Conservation (phyloP, 805 yeast genomes). For the Lipomyces anomalus region DNA sequence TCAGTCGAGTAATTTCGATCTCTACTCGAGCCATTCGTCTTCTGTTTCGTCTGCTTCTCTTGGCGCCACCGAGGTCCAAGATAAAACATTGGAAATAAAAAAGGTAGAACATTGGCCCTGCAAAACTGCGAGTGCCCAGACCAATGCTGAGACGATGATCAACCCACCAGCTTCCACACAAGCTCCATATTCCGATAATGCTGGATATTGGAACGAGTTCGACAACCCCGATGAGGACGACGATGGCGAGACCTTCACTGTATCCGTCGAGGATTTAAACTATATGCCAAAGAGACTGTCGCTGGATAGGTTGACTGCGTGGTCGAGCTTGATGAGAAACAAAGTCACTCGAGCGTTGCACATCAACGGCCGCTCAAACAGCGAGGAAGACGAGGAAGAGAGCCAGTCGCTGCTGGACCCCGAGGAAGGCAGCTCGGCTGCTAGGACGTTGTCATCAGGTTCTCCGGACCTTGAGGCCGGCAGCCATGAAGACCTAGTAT, state of each 20-base stretch:
- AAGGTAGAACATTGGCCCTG: slow-evolving; percentile 2
- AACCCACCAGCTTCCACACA: not conserved
- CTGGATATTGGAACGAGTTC: slow-evolving; percentile 63
- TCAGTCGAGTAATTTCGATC: slow-evolving; percentile 1
- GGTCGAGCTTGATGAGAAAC: slow-evolving; percentile 23
- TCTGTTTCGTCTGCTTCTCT: slow-evolving; percentile 17
- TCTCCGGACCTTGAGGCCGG: not conserved
- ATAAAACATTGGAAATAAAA: not conserved
- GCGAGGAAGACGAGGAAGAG: slow-evolving; percentile 12
- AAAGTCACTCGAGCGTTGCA: slow-evolving; percentile 12
- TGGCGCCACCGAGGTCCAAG: slow-evolving; percentile 5
- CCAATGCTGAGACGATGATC: not conserved
- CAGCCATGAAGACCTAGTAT: not conserved
- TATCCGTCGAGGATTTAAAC: slow-evolving; percentile 31
- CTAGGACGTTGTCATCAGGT: not conserved
- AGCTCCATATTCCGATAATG: slow-evolving; percentile 19
- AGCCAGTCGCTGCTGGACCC: slow-evolving; percentile 34
- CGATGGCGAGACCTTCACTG: slow-evolving; percentile 30
- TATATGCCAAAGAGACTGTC: slow-evolving; percentile 29
- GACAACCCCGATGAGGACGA: slow-evolving; percentile 54
- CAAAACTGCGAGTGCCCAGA: not conserved
- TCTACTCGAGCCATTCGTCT: not conserved
- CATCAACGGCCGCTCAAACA: slow-evolving; percentile 14
- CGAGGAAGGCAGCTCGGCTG: not conserved
- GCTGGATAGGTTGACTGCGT: slow-evolving; percentile 19